phyloP scores from a whole-genome alignment of 73 alveolate species.

The Breviolum minutum region DNA sequence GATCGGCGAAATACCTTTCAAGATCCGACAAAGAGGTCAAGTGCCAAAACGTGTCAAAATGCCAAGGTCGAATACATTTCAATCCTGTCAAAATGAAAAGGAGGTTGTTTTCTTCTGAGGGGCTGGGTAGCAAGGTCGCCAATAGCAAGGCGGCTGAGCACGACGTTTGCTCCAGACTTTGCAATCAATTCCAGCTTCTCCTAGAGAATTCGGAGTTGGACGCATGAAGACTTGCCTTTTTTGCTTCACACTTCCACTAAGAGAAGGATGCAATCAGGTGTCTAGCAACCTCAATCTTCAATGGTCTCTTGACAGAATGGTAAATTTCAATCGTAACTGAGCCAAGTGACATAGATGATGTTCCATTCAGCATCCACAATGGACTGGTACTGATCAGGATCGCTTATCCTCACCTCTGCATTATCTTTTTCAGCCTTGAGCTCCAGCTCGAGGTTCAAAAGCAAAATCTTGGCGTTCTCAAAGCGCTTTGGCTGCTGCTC shows the following conservation, averaged over 20 bases:
- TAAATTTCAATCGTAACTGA: no score
- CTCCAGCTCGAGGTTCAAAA: constrained; percentile 98
- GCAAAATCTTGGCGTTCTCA: constrained; percentile 97
- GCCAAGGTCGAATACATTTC: background rate
- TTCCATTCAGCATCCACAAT: constrained; percentile 99
- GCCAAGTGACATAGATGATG: constrained; percentile 97
- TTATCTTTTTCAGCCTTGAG: constrained; percentile 98
- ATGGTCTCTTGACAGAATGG: background rate
- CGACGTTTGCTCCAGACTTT: constrained; percentile 98
- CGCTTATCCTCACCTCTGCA: constrained; percentile 98
- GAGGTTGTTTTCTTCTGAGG: background rate
- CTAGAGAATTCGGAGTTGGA: background rate
- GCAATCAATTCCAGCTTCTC: constrained; percentile 98
- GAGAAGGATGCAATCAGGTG: background rate
- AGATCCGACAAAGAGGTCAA: background rate
- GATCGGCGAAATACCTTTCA: constrained; percentile 97
- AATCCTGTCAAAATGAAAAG: background rate
- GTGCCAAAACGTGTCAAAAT: background rate
- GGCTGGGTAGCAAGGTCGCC: constrained; percentile 98
- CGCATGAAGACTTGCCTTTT: background rate
- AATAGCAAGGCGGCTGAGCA: constrained; percentile 99
- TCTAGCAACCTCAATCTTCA: no score
- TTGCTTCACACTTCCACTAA: background rate
- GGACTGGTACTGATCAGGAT: constrained; percentile 98
- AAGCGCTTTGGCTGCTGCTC: constrained; percentile 99